A percentile compares a stretch with the other conserved stretches of the same genome.
phyloP scores from a whole-genome alignment of 306 rosid genomes.

The Acacia acuminata region DNA sequence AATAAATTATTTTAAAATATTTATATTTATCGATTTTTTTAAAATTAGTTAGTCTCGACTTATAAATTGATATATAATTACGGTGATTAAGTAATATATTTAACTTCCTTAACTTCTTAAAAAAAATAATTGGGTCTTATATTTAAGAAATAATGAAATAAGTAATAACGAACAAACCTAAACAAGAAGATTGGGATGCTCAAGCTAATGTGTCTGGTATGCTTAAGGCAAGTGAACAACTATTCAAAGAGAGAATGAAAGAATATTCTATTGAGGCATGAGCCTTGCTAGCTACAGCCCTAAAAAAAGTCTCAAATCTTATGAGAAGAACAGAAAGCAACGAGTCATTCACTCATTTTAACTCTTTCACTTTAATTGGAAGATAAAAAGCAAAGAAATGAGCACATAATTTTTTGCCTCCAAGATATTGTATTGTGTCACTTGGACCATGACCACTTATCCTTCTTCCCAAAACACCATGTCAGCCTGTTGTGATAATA shows the following conservation, averaged over 20 bases:
- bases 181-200: slow-evolving; percentile 16
- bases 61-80: too few relatives aligned
- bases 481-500: slow-evolving; percentile 51
- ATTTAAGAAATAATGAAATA: too few relatives aligned
- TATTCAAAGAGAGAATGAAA: slow-evolving; percentile 24
- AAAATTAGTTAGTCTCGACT: too few relatives aligned
- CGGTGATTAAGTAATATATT: too few relatives aligned
- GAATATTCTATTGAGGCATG: slow-evolving; percentile 40
- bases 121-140: too few relatives aligned
- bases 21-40: too few relatives aligned
- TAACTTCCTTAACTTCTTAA: too few relatives aligned
- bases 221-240: slow-evolving; percentile 17
- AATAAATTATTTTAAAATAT: too few relatives aligned
- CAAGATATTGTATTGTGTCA: slow-evolving; percentile 47
- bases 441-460: slow-evolving; percentile 84
- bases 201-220: not conserved
- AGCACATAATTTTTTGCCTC: slow-evolving; percentile 35
- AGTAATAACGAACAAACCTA: not conserved
- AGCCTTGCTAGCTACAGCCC: slow-evolving; percentile 25
- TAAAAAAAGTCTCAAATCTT: slow-evolving; percentile 52
- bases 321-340: slow-evolving; percentile 63
- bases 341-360: slow-evolving; percentile 42
- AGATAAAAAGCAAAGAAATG: slow-evolving; percentile 52
- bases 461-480: slow-evolving; percentile 49
- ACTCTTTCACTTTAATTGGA: slow-evolving; percentile 66